These are phyloP conservation scores for Diutina sp. DNA, from an alignment of 1,139 yeast genomes.

Conservation along the genomic window DNA sequence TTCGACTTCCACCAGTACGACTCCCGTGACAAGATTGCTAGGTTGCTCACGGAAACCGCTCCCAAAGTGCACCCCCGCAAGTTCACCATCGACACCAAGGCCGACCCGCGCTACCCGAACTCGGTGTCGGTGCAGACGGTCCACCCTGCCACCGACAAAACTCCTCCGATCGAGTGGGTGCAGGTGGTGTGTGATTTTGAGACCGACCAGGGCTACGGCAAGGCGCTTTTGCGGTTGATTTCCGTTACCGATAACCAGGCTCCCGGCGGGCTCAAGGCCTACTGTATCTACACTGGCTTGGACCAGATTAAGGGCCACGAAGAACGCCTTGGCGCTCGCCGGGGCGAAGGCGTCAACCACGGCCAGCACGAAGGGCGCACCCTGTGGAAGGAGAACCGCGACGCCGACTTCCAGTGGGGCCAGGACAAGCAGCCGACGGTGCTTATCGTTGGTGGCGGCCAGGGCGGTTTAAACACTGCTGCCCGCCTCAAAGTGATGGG, in stretches of 20 bases:
- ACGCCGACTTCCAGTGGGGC: constrained; percentile 12
- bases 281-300: constrained; percentile 19
- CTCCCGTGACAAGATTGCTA: constrained; percentile 14
- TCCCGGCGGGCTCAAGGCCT: constrained; percentile 14
- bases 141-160: constrained; percentile 12
- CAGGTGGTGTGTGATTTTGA: constrained; percentile 17
- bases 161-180: constrained; percentile 19
- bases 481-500: constrained; percentile 28
- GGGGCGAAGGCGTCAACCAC: constrained; percentile 25
- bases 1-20: constrained; percentile 18
- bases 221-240: constrained; percentile 17
- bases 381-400: constrained; percentile 17
- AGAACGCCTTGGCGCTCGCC: constrained; percentile 15
- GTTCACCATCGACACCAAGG: constrained; percentile 13
- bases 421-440: constrained; percentile 22
- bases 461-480: constrained; percentile 27
- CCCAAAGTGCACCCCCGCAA: constrained; percentile 11
- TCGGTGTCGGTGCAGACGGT: constrained; percentile 13
- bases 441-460: constrained; percentile 32
- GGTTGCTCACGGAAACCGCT: constrained; percentile 6
- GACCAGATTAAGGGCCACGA: constrained; percentile 20
- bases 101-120: constrained; percentile 15
- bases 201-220: constrained; percentile 18
- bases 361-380: constrained; percentile 20
- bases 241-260: constrained; percentile 10